Conservation (phyloP, 2,329 filamentous ascomycete species). For the Paramyrothecium sp. region DNA sequence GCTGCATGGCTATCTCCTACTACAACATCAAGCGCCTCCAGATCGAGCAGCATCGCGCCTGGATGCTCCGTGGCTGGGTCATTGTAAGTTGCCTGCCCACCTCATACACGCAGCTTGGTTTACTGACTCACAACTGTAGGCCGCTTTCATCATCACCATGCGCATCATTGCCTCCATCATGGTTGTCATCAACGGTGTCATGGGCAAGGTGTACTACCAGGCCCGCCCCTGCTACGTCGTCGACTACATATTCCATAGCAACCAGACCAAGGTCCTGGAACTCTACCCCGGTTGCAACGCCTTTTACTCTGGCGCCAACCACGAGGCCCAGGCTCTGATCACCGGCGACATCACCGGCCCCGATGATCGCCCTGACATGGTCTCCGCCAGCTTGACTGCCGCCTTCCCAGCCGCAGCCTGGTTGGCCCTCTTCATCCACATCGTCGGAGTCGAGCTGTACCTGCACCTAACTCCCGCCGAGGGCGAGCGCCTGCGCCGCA, state of each 20-base stretch:
- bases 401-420: slow-evolving; percentile 53
- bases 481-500: slow-evolving; percentile 48
- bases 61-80: slow-evolving; percentile 59
- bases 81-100: slow-evolving; percentile 31
- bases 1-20: slow-evolving; percentile 43
- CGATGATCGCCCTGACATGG: slow-evolving; percentile 16
- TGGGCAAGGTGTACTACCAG: slow-evolving; percentile 18
- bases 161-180: slow-evolving; percentile 46
- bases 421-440: slow-evolving; percentile 51
- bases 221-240: slow-evolving; percentile 47
- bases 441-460: slow-evolving; percentile 45
- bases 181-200: slow-evolving; percentile 33
- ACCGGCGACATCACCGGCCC: slow-evolving; percentile 27
- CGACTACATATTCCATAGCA: slow-evolving; percentile 31
- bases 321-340: slow-evolving; percentile 18
- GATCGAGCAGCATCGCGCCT: slow-evolving; percentile 62
- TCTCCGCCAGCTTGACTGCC: slow-evolving; percentile 42
- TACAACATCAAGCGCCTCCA: slow-evolving; percentile 59
- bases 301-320: slow-evolving; percentile 27
- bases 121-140: slow-evolving; percentile 24
- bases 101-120: background rate
- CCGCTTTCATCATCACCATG: slow-evolving; percentile 49
- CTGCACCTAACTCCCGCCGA: slow-evolving; percentile 53
- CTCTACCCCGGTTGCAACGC: slow-evolving; percentile 44
- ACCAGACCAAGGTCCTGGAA: slow-evolving; percentile 21